Percentiles rank a stretch among this genome's conserved stretches.
Conservation (phyloP, 139 green algal species). For the Chlamydomonas incerta region DNA sequence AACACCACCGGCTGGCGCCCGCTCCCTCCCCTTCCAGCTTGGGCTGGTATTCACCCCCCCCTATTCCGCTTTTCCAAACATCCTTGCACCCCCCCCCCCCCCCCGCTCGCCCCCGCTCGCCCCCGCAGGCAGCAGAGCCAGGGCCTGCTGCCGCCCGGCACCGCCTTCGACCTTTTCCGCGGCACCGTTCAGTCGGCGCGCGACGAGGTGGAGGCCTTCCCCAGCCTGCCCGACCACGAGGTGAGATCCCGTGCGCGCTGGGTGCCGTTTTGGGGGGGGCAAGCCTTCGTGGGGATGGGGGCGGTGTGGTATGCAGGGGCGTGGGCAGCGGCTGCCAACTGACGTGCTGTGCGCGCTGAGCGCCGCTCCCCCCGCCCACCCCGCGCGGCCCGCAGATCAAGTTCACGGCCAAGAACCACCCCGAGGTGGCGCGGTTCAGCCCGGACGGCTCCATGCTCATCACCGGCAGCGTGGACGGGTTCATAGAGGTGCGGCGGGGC, state of each 20-base stretch:
- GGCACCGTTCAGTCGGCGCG: constrained; percentile 75
- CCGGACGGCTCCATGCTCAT: constrained; percentile 91
- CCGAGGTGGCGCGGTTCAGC: constrained; percentile 89
- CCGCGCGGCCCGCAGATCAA: too few species aligned
- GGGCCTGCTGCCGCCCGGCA: constrained; percentile 87
- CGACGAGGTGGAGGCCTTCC: constrained; percentile 93
- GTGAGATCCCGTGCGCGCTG: not conserved
- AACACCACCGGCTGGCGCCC: too few species aligned
- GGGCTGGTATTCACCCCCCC: too few species aligned
- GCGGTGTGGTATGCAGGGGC: too few species aligned
- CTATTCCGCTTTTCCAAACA: too few species aligned
- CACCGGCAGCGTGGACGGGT: constrained; percentile 94
- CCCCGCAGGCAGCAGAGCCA: constrained; percentile 92
- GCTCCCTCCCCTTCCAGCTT: not conserved
- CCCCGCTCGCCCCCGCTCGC: not conserved
- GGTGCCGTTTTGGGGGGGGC: too few species aligned
- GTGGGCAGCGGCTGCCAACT: too few species aligned
- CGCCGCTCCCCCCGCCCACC: constrained; percentile 57
- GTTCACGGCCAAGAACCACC: constrained; percentile 68
- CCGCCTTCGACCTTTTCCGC: constrained; percentile 93
- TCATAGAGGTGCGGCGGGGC: constrained; percentile 87
- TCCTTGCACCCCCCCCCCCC: too few species aligned
- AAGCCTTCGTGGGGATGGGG: constrained; percentile 51
- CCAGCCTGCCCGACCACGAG: constrained; percentile 68
- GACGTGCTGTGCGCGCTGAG: too few species aligned